Evolutionary conservation across 805 yeast species (phyloP), one percentile per base, ranked within the genome.

Genomic region (Yarrowia deformans): DNA sequence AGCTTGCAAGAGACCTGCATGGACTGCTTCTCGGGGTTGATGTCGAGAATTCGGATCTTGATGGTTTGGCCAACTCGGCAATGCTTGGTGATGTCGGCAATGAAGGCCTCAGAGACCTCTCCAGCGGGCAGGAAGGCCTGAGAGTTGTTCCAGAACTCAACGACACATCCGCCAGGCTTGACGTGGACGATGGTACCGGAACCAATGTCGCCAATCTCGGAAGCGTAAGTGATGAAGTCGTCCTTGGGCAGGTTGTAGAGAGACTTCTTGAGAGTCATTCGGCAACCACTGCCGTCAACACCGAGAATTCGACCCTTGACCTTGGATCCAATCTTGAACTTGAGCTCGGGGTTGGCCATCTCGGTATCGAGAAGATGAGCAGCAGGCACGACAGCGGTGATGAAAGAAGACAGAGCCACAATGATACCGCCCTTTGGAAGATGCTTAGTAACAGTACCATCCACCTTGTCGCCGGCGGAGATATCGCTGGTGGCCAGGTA

Each of bases 71-170:
- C 97, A 16, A 90, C 75, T 72, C 87, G 87, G 73, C 94, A 84
- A 77, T 89, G 90, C 72, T 93, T 94, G 72, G 84, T 86, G 19
- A 97, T 93, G 69, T 87, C 85, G 66, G 82, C 84, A 48, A 93
- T 95, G 77, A 85, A 91, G 0, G 97, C 87, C 79, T 95, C 98
- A 68, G 96, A 89, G 74, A 95, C 90, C 80, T 95, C 98, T 68
- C 88, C 82, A 72, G 88, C 87, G 39, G 99, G 98, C 71, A 95
- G 81, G 77, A 87, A 93, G 0, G 93, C 99, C 72, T 83, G 85
- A 52, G 91, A 77, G 67, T 84, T 83, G 68, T 95, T 97, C 75
- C 91, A 93, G 75, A 95, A 93, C 16, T 93, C 85, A 8, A 95
- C 87, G 54, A 93, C 80, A 58, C 91, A 97, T 74, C 99, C 99